phyloP scores from a whole-genome alignment of 1,284 basidiomycete genomes.

The Puccinia novopanici region DNA sequence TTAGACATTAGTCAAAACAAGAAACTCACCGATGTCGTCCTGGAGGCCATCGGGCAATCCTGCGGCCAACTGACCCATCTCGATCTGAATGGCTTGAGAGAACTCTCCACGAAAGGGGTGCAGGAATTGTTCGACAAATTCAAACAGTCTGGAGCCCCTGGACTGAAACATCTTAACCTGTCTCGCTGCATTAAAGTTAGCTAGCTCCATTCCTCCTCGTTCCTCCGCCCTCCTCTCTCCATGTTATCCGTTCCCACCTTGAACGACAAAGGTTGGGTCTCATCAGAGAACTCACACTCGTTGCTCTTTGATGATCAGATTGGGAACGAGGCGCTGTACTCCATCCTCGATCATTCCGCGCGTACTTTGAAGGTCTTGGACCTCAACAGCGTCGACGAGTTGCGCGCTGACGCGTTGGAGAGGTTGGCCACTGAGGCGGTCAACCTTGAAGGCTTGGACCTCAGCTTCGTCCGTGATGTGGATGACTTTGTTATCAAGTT shows the following conservation, averaged over 20 bases:
- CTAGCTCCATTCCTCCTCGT: not conserved
- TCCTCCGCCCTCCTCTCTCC: not conserved
- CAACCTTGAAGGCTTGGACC: conserved; percentile 69
- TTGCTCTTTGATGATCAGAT: conserved; percentile 60
- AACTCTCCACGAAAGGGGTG: conserved; percentile 61
- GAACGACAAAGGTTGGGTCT: no score
- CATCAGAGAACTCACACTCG: not conserved
- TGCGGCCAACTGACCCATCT: conserved; percentile 66
- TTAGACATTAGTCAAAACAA: conserved; percentile 69
- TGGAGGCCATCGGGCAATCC: conserved; percentile 69
- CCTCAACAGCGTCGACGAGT: conserved; percentile 69
- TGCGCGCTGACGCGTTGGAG: conserved; percentile 58
- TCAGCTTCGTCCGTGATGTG: conserved; percentile 82
- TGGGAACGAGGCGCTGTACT: conserved; percentile 66
- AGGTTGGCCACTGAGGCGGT: conserved; percentile 60
- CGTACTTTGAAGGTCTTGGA: conserved; percentile 67
- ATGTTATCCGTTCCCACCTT: no score
- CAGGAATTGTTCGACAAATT: conserved; percentile 52
- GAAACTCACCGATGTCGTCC: conserved; percentile 65
- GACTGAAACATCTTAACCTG: conserved; percentile 30
- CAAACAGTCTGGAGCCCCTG: conserved; percentile 31
- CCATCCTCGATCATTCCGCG: conserved; percentile 73
- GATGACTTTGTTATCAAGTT: conserved; percentile 56
- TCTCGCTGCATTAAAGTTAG: conserved; percentile 49
- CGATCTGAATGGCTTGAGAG: conserved; percentile 66